Conservation (phyloP, 1,284 basidiomycete species). For the Cryptococcus jaspeensis region DNA sequence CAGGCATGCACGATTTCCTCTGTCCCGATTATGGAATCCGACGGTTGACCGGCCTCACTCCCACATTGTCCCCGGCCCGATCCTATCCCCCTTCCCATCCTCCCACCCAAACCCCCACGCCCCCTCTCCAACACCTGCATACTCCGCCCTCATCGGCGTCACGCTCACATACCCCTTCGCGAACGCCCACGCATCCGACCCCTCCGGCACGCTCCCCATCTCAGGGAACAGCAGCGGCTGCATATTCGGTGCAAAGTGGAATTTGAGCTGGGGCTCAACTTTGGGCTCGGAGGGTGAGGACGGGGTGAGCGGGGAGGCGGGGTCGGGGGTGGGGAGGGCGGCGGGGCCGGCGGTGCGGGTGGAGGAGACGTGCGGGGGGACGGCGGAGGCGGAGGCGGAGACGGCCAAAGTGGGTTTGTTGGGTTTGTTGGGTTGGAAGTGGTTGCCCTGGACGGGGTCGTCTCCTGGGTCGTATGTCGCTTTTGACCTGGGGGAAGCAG, state of each 20-base stretch:
- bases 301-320: constrained; percentile 6
- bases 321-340: constrained; percentile 27
- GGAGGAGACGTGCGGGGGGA: constrained; percentile 8
- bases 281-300: neutral
- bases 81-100: constrained; percentile 4
- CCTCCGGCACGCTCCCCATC: constrained; percentile 62
- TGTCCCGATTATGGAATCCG: neutral
- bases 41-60: neutral
- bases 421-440: constrained; percentile 10
- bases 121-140: constrained; percentile 22
- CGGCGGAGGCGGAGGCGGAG: neutral
- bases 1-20: neutral
- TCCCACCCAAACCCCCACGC: constrained; percentile 26
- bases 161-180: constrained; percentile 43
- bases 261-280: constrained; percentile 55
- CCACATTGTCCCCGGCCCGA: constrained; percentile 12
- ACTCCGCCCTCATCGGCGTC: constrained; percentile 39
- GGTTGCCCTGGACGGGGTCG: constrained; percentile 14
- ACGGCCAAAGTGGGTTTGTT: constrained; percentile 2
- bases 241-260: constrained; percentile 80
- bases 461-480: constrained; percentile 21
- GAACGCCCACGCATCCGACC: constrained; percentile 67
- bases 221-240: constrained; percentile 64
- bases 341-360: constrained; percentile 31
- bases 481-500: neutral